Evolutionary conservation across 148 eudicot genomes (phyloP).

Genomic region (Pharnaceum exiguum): DNA sequence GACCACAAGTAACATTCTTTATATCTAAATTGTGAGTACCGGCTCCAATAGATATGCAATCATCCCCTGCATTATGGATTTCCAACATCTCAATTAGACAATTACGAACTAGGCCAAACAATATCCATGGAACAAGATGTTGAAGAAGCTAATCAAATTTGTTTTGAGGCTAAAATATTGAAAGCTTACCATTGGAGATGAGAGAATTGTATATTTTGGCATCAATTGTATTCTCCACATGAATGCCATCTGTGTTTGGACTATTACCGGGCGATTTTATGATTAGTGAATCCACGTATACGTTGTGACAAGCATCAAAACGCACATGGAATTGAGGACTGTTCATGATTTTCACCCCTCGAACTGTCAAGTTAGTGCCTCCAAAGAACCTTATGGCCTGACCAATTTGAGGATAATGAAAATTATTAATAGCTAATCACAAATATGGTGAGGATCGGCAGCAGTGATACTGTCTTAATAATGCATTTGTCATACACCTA

Average conservation of each 20-base stretch:
- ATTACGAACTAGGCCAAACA: background rate
- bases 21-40: constrained; percentile 78
- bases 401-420: background rate
- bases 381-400: constrained; percentile 80
- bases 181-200: constrained; percentile 63
- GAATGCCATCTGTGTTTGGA: constrained; percentile 96
- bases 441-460: too few relatives aligned
- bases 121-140: background rate
- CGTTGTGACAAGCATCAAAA: constrained; percentile 59
- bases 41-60: constrained; percentile 86
- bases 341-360: constrained; percentile 53
- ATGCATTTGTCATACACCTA: too few relatives aligned
- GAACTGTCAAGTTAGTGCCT: constrained; percentile 57
- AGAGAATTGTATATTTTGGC: constrained; percentile 64
- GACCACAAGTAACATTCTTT: constrained; percentile 81
- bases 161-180: too few relatives aligned
- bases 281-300: constrained; percentile 48
- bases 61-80: constrained; percentile 75
- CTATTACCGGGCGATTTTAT: constrained; percentile 64
- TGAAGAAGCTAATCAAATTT: background rate
- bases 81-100: too few relatives aligned
- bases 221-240: constrained; percentile 68
- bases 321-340: constrained; percentile 90
- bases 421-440: too few relatives aligned
- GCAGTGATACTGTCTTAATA: too few relatives aligned